phyloP scores from a whole-genome alignment of 768 basidiomycete genomes.

The Megacollybia marginata region DNA sequence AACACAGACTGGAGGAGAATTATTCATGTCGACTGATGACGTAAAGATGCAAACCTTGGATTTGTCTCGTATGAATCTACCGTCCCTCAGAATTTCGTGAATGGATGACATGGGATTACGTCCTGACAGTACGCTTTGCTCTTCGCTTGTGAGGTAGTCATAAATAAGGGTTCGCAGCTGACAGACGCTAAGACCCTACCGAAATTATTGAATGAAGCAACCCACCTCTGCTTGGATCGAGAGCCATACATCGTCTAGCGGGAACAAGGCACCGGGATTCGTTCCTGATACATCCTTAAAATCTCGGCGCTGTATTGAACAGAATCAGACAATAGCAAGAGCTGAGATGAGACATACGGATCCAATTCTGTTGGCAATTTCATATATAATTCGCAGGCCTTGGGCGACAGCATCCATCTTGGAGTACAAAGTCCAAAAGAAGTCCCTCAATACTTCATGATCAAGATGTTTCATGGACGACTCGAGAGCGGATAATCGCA shows the following conservation, averaged over 20 bases:
- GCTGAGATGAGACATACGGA: constrained; percentile 50
- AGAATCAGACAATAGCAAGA: neutral
- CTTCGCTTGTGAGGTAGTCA: constrained; percentile 91
- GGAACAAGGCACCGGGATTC: constrained; percentile 71
- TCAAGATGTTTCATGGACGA: constrained; percentile 65
- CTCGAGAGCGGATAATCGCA: constrained; percentile 70
- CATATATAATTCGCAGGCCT: constrained; percentile 82
- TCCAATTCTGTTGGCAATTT: constrained; percentile 86
- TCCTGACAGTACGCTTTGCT: constrained; percentile 67
- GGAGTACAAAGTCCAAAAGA: constrained; percentile 97
- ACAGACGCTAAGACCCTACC: constrained; percentile 1
- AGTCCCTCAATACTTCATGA: constrained; percentile 80
- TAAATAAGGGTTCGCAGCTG: constrained; percentile 79
- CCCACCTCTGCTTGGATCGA: constrained; percentile 84
- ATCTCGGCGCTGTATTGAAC: constrained; percentile 63
- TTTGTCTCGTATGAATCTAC: constrained; percentile 71
- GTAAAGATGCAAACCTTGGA: constrained; percentile 47
- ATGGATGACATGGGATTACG: constrained; percentile 89
- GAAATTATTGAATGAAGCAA: neutral
- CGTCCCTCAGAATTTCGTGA: constrained; percentile 87
- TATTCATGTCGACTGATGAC: neutral
- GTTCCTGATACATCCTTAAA: constrained; percentile 83
- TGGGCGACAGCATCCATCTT: constrained; percentile 93
- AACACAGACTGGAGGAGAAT: constrained; percentile 62
- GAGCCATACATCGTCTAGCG: constrained; percentile 81